Conservation (phyloP, 1,284 basidiomycete species). For the Lentinula novae-zelandiae region DNA sequence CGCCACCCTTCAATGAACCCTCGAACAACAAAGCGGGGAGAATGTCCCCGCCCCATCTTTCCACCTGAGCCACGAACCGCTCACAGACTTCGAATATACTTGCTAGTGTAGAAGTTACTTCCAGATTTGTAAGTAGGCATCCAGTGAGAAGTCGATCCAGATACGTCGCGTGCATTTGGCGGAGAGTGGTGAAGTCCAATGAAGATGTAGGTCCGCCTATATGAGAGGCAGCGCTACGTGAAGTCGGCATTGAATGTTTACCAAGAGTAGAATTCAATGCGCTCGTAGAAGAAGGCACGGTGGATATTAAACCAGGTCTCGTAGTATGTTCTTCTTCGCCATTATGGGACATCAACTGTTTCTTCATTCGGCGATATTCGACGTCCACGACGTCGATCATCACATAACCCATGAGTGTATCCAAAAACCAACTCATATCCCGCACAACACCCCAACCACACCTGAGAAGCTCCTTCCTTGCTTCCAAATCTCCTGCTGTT, state of each 20-base stretch:
- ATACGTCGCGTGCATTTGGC: slow-evolving; percentile 77
- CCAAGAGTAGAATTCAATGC: slow-evolving; percentile 5
- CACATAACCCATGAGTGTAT: slow-evolving; percentile 76
- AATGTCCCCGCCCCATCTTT: slow-evolving; percentile 91
- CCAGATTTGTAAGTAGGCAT: slow-evolving; percentile 69
- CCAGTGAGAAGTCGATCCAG: slow-evolving; percentile 79
- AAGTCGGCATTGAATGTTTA: slow-evolving; percentile 11
- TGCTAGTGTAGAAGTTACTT: slow-evolving; percentile 61
- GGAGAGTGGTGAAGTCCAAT: slow-evolving; percentile 83
- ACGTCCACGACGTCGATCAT: slow-evolving; percentile 90
- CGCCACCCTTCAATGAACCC: slow-evolving; percentile 59
- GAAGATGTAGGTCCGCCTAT: slow-evolving; percentile 17
- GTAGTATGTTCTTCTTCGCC: slow-evolving; percentile 22
- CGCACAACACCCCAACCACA: slow-evolving; percentile 83
- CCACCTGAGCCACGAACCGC: slow-evolving; percentile 78
- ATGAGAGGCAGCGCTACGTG: slow-evolving; percentile 17
- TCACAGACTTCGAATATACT: slow-evolving; percentile 80
- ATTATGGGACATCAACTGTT: slow-evolving; percentile 33
- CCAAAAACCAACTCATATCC: slow-evolving; percentile 90
- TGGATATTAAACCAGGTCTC: slow-evolving; percentile 19
- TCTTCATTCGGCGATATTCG: slow-evolving; percentile 71
- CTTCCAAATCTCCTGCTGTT: slow-evolving; percentile 62
- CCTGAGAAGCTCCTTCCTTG: slow-evolving; percentile 61
- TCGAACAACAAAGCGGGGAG: slow-evolving; percentile 80
- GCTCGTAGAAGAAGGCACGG: slow-evolving; percentile 17